phyloP scores from a whole-genome alignment of 2,329 filamentous ascomycete genomes.

The Lizonia empirigonia region DNA sequence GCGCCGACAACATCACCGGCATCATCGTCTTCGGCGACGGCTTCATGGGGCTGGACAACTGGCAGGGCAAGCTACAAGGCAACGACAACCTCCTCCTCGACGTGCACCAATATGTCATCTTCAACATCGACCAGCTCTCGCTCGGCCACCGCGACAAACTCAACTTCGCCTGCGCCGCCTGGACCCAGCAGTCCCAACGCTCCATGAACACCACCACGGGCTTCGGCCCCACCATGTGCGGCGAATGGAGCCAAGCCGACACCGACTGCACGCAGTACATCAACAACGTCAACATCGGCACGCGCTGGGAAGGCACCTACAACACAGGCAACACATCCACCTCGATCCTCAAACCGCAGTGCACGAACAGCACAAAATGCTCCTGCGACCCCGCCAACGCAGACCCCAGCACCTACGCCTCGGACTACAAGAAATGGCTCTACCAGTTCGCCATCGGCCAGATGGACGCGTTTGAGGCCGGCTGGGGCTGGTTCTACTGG shows the following conservation, averaged over 20 bases:
- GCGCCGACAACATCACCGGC: slow-evolving; percentile 73
- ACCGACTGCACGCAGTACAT: slow-evolving; percentile 88
- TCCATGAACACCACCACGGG: slow-evolving; percentile 76
- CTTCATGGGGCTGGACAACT: slow-evolving; percentile 88
- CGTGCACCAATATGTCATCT: slow-evolving; percentile 98
- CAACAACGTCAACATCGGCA: slow-evolving; percentile 88
- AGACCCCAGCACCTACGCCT: slow-evolving; percentile 69
- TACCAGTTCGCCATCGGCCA: slow-evolving; percentile 92
- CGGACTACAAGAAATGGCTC: slow-evolving; percentile 82
- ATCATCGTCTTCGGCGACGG: slow-evolving; percentile 90
- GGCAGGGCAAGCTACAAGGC: slow-evolving; percentile 80
- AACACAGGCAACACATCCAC: slow-evolving; percentile 67
- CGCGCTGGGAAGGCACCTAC: slow-evolving; percentile 89
- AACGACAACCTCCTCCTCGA: slow-evolving; percentile 82
- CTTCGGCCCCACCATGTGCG: slow-evolving; percentile 92
- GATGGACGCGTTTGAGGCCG: slow-evolving; percentile 91
- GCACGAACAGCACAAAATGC: slow-evolving; percentile 71
- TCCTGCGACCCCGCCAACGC: slow-evolving; percentile 78
- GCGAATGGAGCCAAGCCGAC: slow-evolving; percentile 97
- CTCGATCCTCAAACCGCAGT: slow-evolving; percentile 71
- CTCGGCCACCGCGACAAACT: slow-evolving; percentile 84
- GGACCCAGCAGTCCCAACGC: slow-evolving; percentile 77
- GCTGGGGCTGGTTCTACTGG: slow-evolving; percentile 99
- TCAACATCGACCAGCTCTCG: slow-evolving; percentile 86
- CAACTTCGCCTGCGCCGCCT: slow-evolving; percentile 83